Percentiles rank a stretch among this genome's conserved stretches.
Evolutionary conservation across 371 early-diverging fungal genomes (phyloP).

Genomic region (Cokeromyces recurvatus): DNA sequence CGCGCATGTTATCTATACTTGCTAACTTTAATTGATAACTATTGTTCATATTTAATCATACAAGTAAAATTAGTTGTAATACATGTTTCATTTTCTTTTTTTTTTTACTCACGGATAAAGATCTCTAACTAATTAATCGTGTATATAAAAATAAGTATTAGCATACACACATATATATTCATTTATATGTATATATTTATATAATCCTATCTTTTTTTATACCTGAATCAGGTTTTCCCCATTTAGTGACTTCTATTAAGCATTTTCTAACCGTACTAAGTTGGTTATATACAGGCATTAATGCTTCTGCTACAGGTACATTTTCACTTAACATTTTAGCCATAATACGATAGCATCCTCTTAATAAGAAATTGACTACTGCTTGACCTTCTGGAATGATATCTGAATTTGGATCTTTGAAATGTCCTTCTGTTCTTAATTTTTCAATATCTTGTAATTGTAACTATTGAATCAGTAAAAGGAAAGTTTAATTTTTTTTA

Average conservation of each 20-base stretch:
- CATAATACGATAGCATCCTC: slow-evolving; percentile 84
- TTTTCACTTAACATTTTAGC: slow-evolving; percentile 77
- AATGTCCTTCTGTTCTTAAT: slow-evolving; percentile 65
- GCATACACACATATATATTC: too few relatives aligned
- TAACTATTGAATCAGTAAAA: slow-evolving; percentile 21
- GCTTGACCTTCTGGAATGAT: slow-evolving; percentile 67
- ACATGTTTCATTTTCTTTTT: too few relatives aligned
- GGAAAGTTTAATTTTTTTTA: too few relatives aligned
- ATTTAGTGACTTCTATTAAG: slow-evolving; percentile 75
- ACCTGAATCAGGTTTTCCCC: slow-evolving; percentile 76
- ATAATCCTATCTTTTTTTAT: too few relatives aligned
- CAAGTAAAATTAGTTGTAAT: neutral
- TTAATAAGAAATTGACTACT: slow-evolving; percentile 76
- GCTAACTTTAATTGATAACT: slow-evolving; percentile 81
- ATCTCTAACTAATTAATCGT: slow-evolving; percentile 60
- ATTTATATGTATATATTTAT: too few relatives aligned
- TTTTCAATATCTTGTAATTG: slow-evolving; percentile 73
- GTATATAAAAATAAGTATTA: too few relatives aligned
- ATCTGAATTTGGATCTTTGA: slow-evolving; percentile 61
- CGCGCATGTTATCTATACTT: slow-evolving; percentile 75
- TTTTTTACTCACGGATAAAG: slow-evolving; percentile 78
- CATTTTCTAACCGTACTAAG: slow-evolving; percentile 81
- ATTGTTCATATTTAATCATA: neutral
- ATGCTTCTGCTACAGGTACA: slow-evolving; percentile 82
- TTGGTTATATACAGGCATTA: slow-evolving; percentile 84